Percentiles rank a stretch among this genome's conserved stretches.
Evolutionary conservation across 176 grass and related monocot genomes (phyloP).

Genomic region (Cenchrus fungigraminus): DNA sequence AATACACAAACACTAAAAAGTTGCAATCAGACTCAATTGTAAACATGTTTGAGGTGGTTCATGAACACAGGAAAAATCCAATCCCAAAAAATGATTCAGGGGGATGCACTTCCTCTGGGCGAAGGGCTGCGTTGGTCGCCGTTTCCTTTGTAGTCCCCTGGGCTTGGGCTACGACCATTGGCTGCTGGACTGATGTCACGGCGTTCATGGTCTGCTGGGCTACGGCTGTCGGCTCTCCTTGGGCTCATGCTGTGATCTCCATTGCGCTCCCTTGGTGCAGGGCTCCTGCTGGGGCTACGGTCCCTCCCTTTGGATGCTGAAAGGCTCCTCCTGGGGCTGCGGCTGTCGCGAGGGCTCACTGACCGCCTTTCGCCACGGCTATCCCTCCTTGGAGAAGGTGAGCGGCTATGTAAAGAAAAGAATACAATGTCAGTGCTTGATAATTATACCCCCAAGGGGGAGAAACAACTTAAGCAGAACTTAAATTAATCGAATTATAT

Average conservation of each 20-base stretch:
- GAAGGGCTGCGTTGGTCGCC: slow-evolving; percentile 33
- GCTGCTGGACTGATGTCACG: slow-evolving; percentile 52
- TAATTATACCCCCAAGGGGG: not conserved
- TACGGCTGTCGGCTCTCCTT: slow-evolving; percentile 48
- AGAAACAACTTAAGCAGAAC: not conserved
- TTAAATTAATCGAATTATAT: not conserved
- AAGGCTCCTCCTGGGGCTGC: slow-evolving; percentile 55
- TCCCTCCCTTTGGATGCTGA: slow-evolving; percentile 54
- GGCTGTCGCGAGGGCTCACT: slow-evolving; percentile 54
- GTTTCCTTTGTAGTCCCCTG: slow-evolving; percentile 51
- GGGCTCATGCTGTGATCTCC: slow-evolving; percentile 40
- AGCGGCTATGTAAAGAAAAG: slow-evolving; percentile 45
- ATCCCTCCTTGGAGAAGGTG: slow-evolving; percentile 67
- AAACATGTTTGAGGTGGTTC: slow-evolving; percentile 9
- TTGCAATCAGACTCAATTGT: slow-evolving; percentile 9
- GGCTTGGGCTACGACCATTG: slow-evolving; percentile 74
- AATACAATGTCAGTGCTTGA: slow-evolving; percentile 24
- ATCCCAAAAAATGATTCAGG: not conserved
- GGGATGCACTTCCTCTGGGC: slow-evolving; percentile 54
- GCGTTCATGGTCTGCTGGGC: slow-evolving; percentile 35
- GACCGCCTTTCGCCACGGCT: slow-evolving; percentile 56
- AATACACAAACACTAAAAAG: slow-evolving; percentile 9
- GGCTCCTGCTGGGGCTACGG: slow-evolving; percentile 60
- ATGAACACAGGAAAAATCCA: not conserved
- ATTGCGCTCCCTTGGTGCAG: slow-evolving; percentile 46